Base-by-base conservation (phyloP, 1,284 basidiomycete genomes). In the Exobasidium cylindrosporum region DNA sequence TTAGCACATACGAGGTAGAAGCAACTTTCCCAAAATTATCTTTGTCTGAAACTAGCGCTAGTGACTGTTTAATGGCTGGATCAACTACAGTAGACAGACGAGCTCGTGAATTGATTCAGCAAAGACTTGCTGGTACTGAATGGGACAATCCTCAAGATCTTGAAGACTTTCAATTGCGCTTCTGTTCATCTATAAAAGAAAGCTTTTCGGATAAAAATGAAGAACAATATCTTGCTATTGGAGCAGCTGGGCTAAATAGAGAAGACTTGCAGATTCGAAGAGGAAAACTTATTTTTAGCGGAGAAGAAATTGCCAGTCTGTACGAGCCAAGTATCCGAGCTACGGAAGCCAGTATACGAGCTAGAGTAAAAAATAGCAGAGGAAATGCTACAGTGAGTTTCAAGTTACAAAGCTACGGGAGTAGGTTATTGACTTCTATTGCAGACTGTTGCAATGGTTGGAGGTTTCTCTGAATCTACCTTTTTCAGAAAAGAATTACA, bases 401-500 rank as follows among this genome's bases (percentile, higher is more conserved):
- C n/a, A n/a, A n/a, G n/a, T n/a, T n/a, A n/a, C n/a, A n/a, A n/a
- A n/a, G n/a, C n/a, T n/a, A n/a, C n/a, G n/a, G n/a, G n/a, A n/a
- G n/a, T n/a, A n/a, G n/a, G n/a, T n/a, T 32, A 13, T 32, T 52
- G 49, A 55, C 29, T 21, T 10, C 35, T 40, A 40, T 40, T 7
- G 35, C 35, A 40, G 35, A 40, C 35, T 17, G 54, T 59, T 21
- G 55, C 63, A 43, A 58, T 65, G 63, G 62, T 61, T 13, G 55
- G 60, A 26, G 56, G 59, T 13, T 62, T 65, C 54, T 47, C 35
- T 10, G 60, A 61, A 52, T 40, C 44, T 26, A 31, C 58, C 31
- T 62, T 63, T 60, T 62, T 65, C 40, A 31, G 60, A n/a, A 44
- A 40, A 11, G 60, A 65, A 29, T 47, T 63, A 21, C 58, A 61